phyloP scores from a whole-genome alignment of 495 filamentous ascomycete genomes.

The Penicillium cosmopolitanum region DNA sequence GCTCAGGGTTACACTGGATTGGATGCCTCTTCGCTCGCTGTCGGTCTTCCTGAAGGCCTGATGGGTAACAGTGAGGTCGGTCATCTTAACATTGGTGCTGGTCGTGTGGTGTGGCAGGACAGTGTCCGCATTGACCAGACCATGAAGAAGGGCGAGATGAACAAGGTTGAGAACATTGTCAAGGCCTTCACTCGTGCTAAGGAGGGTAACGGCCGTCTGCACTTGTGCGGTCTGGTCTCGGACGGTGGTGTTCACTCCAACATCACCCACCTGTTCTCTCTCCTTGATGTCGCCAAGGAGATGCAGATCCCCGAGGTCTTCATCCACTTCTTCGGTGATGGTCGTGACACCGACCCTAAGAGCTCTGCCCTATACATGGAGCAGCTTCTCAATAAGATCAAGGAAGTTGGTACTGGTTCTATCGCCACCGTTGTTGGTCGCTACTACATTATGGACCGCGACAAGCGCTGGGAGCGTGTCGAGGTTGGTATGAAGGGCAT shows the following conservation, averaged over 20 bases:
- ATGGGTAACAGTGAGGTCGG: conserved; percentile 99
- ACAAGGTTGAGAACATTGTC: conserved; percentile 75
- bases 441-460: conserved; percentile 99
- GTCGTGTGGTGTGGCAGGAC: conserved; percentile 98
- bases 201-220: conserved; percentile 86
- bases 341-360: conserved; percentile 96
- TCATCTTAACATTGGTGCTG: conserved; percentile 97
- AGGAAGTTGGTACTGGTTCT: conserved; percentile 83
- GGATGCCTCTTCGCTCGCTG: conserved; percentile 93
- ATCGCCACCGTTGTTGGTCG: conserved; percentile 93
- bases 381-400: conserved; percentile 72
- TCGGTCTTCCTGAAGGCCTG: conserved; percentile 92
- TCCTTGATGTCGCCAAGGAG: conserved; percentile 88
- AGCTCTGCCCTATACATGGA: conserved; percentile 85
- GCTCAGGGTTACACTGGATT: conserved; percentile 82
- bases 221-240: conserved; percentile 86
- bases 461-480: conserved; percentile 97
- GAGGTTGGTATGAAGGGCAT: conserved; percentile 88
- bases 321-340: conserved; percentile 99
- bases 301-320: conserved; percentile 84
- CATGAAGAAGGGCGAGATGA: conserved; percentile 85
- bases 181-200: conserved; percentile 80
- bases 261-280: conserved; percentile 85
- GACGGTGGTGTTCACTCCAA: conserved; percentile 97
- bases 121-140: conserved; percentile 96